phyloP scores from a whole-genome alignment of 2,329 filamentous ascomycete genomes.

The Colletotrichum lindemuthianum region DNA sequence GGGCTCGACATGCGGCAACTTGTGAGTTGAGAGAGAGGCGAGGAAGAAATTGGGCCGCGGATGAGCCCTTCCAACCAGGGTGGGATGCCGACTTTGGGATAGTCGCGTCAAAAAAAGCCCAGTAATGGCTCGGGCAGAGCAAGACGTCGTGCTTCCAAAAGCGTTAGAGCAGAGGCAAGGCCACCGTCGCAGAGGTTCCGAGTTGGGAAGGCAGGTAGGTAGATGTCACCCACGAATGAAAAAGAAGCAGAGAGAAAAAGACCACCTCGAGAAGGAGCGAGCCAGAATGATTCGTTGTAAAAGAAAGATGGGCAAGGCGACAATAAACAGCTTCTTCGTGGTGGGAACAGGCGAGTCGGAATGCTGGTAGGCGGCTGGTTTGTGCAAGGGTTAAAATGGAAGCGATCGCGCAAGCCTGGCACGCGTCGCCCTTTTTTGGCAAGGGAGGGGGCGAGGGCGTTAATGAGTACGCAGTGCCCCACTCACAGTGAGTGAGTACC shows the following conservation, averaged over 20 bases:
- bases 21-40: not conserved
- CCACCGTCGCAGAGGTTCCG: too few relatives aligned
- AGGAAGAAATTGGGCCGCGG: not conserved
- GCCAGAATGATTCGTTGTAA: too few relatives aligned
- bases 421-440: conserved; percentile 31
- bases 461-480: conserved; percentile 23
- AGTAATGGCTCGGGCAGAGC: too few relatives aligned
- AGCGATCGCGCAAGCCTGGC: conserved; percentile 31
- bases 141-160: conserved; percentile 17
- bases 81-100: conserved; percentile 22
- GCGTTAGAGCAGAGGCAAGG: too few relatives aligned
- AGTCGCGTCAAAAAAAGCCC: not conserved
- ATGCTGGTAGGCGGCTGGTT: conserved; percentile 12
- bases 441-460: conserved; percentile 24
- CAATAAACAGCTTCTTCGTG: not conserved
- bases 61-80: conserved; percentile 1
- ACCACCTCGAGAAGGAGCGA: too few relatives aligned
- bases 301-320: too few relatives aligned
- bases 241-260: too few relatives aligned
- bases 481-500: too few relatives aligned
- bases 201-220: too few relatives aligned
- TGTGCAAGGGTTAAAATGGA: conserved; percentile 34
- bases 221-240: too few relatives aligned
- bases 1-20: conserved; percentile 31
- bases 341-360: conserved; percentile 16